Evolutionary conservation across 495 filamentous ascomycete species (phyloP), one percentile per base, ranked within the genome.

Genomic region (Sabuloglossum arenarium): DNA sequence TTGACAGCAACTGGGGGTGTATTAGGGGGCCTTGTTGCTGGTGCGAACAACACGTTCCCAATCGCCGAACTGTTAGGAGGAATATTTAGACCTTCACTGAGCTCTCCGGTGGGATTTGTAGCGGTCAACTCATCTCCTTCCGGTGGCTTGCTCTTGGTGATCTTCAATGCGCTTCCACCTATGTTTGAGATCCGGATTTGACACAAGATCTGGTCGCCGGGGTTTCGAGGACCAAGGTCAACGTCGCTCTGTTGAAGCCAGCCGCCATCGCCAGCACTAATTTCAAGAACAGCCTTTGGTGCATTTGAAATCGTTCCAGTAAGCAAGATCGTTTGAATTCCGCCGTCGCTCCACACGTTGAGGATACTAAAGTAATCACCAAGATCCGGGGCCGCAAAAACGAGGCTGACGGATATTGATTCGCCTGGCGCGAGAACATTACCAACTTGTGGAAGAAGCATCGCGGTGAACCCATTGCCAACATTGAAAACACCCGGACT

Each of bases 31-130:
- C 61, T 58, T 31, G 57, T 30, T 9, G 59, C 56, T 3, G 67
- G 64, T 4, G 56, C 59, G 59, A 69, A 70, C 23, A 63, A 58
- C 14, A 70, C 55, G 34, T 58, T 61, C 1, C 63, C 68, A 27
- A 32, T 58, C 5, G 59, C 62, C 27, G 59, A 67, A 30, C 46
- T 47, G 0, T 59, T 60, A 11, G 64, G 61, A 0, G 57, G 45
- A 39, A 71, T 69, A 25, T 56, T 54, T 45, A 64, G 56, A 21
- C 64, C 64, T 59, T 71, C 68, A 42, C 58, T 57, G 28, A 70
- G 60, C 46, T 71, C 68, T 3, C 28, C 32, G 2, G 28, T 39
- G 19, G 51, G 28, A 12, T 31, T 39, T 24, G 51, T 29, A 8
- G 51, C 51, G 10, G n/a, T 21, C 28, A 54, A 12, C 12, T 49